These are phyloP conservation scores for Chenopodium formosanum DNA, from an alignment of 148 eudicot genomes.

Conservation along the genomic window DNA sequence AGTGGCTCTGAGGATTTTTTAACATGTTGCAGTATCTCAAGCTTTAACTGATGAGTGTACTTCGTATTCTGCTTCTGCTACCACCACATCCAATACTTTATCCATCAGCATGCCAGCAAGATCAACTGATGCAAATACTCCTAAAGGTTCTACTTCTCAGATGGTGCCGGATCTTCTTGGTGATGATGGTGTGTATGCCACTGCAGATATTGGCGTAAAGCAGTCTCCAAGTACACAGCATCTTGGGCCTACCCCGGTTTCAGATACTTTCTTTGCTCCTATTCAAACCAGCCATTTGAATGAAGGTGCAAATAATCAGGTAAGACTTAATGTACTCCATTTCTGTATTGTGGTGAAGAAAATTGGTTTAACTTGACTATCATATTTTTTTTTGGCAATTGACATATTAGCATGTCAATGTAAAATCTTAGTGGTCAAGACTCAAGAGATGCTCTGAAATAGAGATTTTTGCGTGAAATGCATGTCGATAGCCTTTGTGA, in stretches of 20 bases:
- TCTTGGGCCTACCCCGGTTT: slow-evolving; percentile 8
- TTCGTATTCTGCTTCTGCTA: slow-evolving; percentile 3
- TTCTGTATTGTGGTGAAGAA: background rate
- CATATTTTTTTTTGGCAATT: background rate
- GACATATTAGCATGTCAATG: background rate
- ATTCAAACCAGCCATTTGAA: slow-evolving; percentile 22
- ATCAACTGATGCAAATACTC: background rate
- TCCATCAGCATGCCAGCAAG: slow-evolving; percentile 1
- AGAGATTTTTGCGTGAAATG: background rate
- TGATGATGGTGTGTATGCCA: slow-evolving; percentile 15
- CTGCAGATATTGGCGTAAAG: slow-evolving; percentile 12
- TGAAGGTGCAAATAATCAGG: slow-evolving; percentile 39
- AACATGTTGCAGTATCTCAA: slow-evolving; percentile 6
- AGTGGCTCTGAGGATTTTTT: slow-evolving; percentile 4
- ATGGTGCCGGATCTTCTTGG: slow-evolving; percentile 21
- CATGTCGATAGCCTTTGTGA: background rate
- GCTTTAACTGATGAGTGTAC: background rate
- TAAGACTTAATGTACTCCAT: slow-evolving; percentile 10
- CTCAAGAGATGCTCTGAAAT: background rate
- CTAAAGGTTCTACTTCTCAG: slow-evolving; percentile 14
- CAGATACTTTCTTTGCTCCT: slow-evolving; percentile 26
- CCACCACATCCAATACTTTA: background rate
- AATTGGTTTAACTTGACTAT: background rate
- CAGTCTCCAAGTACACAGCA: slow-evolving; percentile 23
- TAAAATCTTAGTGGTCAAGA: background rate